Evolutionary conservation across 2,329 filamentous ascomycete species (phyloP), one percentile per base, ranked within the genome.

Genomic region (Leptographium flavum): DNA sequence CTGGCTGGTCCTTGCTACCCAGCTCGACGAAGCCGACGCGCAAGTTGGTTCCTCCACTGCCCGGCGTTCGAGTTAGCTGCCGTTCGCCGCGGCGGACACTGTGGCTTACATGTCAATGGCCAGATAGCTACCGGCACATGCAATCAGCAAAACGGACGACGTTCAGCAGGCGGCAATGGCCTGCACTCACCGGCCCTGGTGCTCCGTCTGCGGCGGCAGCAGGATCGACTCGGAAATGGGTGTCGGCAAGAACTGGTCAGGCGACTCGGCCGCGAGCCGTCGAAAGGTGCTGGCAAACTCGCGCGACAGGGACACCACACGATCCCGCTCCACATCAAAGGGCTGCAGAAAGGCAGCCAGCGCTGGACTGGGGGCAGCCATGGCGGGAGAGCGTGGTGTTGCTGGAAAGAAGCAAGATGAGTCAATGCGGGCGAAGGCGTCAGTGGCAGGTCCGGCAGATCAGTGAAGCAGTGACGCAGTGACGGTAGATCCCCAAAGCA

Each of bases 21-120:
- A 83, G 61, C 54, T 83, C 76, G 44, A 83, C 68, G 51, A 83
- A 82, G 27, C 76, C 79, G 25, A 81, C 79, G 56, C 80, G 68
- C 37, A 84, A 63, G 53, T 84, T 83, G 8, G 79, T 80, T 8
- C 80, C 80, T 49, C 80, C 80, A 50, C 77, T 79, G 54, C 35
- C 19, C 14, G 3, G 22, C 43, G 50, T 58, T 46, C 67, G 51
- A 39, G n/a, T n/a, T n/a, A n/a, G n/a, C n/a, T n/a, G n/a, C n/a
- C n/a, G n/a, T n/a, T n/a, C n/a, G n/a, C n/a, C n/a, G n/a, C n/a
- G n/a, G n/a, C n/a, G n/a, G n/a, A n/a, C n/a, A n/a, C n/a, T n/a
- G n/a, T 13, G 2, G 13, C 72, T 70, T 62, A 82, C 79, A 77
- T 79, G 61, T 76, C 80, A 61, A 78, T 79, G 47, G 68, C 79